Percentiles rank a stretch among this genome's conserved stretches.
phyloP scores from a whole-genome alignment of 495 filamentous ascomycete species.

The Cryomyces antarcticus region DNA sequence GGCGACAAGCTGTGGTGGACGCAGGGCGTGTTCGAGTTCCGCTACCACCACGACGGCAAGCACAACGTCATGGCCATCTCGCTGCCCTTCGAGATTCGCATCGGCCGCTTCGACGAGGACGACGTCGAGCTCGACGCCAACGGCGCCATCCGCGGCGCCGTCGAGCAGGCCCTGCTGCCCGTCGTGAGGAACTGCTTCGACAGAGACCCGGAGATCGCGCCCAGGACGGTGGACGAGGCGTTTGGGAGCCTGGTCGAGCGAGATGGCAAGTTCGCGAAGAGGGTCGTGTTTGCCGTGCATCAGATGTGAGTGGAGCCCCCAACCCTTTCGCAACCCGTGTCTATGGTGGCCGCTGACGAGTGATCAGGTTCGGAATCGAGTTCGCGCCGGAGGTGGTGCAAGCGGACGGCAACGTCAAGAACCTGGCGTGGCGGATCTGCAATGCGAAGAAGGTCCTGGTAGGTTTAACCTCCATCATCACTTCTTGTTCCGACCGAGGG shows the following conservation, averaged over 20 bases:
- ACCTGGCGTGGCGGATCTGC: constrained; percentile 86
- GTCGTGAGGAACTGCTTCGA: constrained; percentile 85
- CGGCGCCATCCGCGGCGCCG: constrained; percentile 27
- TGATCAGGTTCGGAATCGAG: constrained; percentile 58
- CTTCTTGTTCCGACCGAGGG: no score
- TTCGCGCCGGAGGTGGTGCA: constrained; percentile 82
- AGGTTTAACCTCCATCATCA: constrained; percentile 18
- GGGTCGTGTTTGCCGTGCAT: constrained; percentile 82
- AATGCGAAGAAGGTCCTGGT: constrained; percentile 90
- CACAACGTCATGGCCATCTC: constrained; percentile 95
- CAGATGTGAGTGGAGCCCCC: constrained; percentile 40
- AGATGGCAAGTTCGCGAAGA: constrained; percentile 68
- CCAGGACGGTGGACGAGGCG: constrained; percentile 53
- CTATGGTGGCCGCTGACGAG: constrained; percentile 8
- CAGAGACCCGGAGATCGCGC: constrained; percentile 77
- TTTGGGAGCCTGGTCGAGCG: constrained; percentile 70
- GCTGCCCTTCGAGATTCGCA: constrained; percentile 74
- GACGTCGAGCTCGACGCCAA: constrained; percentile 31
- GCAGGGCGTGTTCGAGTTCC: constrained; percentile 84
- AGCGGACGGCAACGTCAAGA: constrained; percentile 78
- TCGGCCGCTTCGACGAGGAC: constrained; percentile 53
- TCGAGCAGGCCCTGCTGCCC: constrained; percentile 60
- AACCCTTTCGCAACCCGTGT: no score
- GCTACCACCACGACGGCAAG: constrained; percentile 86
- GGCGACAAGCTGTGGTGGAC: constrained; percentile 97